phyloP scores from a whole-genome alignment of 352 stramenopile genomes.

The Phytophthora cactorum region DNA sequence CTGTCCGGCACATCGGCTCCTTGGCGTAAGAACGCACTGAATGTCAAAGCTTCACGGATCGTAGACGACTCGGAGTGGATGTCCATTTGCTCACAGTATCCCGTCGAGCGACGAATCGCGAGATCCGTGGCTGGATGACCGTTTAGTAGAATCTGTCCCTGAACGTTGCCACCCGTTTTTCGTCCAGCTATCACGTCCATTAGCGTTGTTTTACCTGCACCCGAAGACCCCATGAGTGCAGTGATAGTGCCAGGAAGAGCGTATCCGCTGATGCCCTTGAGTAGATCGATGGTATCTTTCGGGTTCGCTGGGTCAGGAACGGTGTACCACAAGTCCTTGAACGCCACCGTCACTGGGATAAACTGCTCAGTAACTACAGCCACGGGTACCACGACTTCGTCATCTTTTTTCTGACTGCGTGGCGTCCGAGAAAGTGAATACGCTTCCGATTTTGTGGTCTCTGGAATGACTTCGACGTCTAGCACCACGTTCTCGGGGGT shows the following conservation, averaged over 20 bases:
- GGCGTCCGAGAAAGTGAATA: no score
- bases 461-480: no score
- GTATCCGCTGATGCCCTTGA: neutral
- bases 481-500: no score
- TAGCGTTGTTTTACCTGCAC: slow-evolving; percentile 4
- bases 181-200: neutral
- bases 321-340: neutral
- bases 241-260: neutral
- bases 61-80: slow-evolving; percentile 1
- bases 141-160: neutral
- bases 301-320: neutral
- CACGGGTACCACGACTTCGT: no score
- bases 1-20: neutral
- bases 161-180: neutral
- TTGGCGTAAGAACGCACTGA: neutral
- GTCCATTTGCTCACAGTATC: slow-evolving; percentile 1
- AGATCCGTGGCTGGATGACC: neutral
- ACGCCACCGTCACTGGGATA: neutral
- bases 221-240: slow-evolving; percentile 1
- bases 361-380: no score
- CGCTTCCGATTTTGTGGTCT: no score
- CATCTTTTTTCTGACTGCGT: no score
- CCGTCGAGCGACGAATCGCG: neutral
- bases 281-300: neutral
- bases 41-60: neutral